Evolutionary conservation across 2,329 filamentous ascomycete genomes (phyloP).

Genomic region (Diaporthe velutina): DNA sequence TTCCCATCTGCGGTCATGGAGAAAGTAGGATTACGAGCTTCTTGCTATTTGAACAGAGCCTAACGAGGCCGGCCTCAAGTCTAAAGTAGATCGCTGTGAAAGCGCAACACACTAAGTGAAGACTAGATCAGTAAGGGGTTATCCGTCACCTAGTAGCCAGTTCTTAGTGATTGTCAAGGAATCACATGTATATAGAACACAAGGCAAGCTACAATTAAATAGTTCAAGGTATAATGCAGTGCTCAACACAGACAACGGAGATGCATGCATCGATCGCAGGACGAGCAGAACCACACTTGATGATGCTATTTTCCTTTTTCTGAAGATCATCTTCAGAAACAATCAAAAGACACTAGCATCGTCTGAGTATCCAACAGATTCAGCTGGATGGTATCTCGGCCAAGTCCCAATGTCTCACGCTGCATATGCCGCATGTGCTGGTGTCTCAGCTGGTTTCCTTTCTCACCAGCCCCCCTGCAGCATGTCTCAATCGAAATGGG

Average conservation of each 20-base stretch:
- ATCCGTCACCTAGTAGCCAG: too few species aligned
- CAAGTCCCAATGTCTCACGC: background rate
- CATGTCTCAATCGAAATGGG: background rate
- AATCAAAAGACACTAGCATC: background rate
- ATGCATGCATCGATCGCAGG: too few species aligned
- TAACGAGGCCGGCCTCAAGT: background rate
- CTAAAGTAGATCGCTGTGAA: constrained; percentile 2
- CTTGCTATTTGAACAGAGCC: background rate
- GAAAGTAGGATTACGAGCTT: too few species aligned
- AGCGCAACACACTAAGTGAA: background rate
- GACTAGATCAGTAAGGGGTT: constrained; percentile 3
- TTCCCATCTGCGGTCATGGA: background rate
- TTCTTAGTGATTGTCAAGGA: too few species aligned
- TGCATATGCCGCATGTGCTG: background rate
- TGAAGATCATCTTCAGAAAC: background rate
- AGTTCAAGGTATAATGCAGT: background rate
- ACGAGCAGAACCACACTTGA: background rate
- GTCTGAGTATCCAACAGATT: too few species aligned
- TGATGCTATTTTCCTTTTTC: background rate
- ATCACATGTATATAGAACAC: background rate
- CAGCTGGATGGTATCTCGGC: background rate
- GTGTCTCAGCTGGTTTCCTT: background rate
- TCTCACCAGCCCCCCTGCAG: background rate
- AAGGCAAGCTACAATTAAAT: background rate
- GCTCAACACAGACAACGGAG: background rate